A percentile compares a stretch with the other conserved stretches of the same genome.
phyloP scores from a whole-genome alignment of 352 stramenopile species.

The Pythium rishiriense region DNA sequence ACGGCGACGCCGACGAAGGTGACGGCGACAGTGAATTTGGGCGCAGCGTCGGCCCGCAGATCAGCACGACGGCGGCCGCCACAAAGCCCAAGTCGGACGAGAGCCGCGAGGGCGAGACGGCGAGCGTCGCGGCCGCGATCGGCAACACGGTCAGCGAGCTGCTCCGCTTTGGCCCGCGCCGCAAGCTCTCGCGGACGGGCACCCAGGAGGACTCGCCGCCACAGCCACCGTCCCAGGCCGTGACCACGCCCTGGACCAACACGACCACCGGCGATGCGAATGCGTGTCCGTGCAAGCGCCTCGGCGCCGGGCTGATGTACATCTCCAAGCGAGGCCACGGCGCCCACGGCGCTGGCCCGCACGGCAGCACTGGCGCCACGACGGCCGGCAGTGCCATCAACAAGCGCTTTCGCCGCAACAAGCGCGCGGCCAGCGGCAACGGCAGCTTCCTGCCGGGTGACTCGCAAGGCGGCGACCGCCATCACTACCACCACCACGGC shows the following conservation, averaged over 20 bases:
- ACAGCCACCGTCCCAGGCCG: slow-evolving; percentile 16
- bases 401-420: slow-evolving; percentile 49
- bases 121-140: slow-evolving; percentile 16
- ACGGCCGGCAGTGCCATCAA: slow-evolving; percentile 5
- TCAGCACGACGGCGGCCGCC: no score
- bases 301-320: slow-evolving; percentile 39
- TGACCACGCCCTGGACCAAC: slow-evolving; percentile 34
- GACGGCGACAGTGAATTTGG: slow-evolving; percentile 18
- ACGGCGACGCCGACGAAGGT: not conserved
- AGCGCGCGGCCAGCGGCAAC: slow-evolving; percentile 18
- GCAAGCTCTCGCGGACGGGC: slow-evolving; percentile 18
- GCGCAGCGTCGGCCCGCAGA: slow-evolving; percentile 15
- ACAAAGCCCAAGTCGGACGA: not conserved
- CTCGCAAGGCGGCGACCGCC: not conserved
- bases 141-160: slow-evolving; percentile 19
- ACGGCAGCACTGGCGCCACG: not conserved
- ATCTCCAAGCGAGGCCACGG: slow-evolving; percentile 18
- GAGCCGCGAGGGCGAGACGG: slow-evolving; percentile 13
- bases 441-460: not conserved
- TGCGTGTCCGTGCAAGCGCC: slow-evolving; percentile 47
- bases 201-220: slow-evolving; percentile 1
- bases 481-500: no score
- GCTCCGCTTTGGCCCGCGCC: slow-evolving; percentile 22
- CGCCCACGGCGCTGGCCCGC: not conserved
- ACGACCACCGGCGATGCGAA: slow-evolving; percentile 24